Evolutionary conservation across 164 flowering plant species (phyloP).

Genomic region (Sedum album): DNA sequence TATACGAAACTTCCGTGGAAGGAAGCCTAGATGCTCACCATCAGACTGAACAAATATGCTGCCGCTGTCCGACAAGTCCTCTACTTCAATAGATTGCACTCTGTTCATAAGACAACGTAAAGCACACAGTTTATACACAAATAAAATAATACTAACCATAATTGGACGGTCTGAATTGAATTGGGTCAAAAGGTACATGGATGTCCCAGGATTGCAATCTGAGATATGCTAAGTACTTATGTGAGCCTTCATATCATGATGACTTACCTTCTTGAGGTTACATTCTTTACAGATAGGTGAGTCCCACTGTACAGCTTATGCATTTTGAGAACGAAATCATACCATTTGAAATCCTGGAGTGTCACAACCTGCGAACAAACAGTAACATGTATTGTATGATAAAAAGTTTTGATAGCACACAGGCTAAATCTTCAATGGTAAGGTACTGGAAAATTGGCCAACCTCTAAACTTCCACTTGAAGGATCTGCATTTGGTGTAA

Average conservation of each 20-base stretch:
- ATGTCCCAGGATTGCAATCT: not conserved
- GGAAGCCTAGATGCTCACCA: constrained; percentile 84
- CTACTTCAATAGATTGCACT: constrained; percentile 59
- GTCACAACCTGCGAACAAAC: constrained; percentile 55
- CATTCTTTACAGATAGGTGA: constrained; percentile 67
- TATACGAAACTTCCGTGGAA: constrained; percentile 64
- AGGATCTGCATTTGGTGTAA: constrained; percentile 82
- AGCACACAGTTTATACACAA: not conserved
- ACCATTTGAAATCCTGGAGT: constrained; percentile 94
- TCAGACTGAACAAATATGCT: constrained; percentile 72
- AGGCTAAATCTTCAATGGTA: not conserved
- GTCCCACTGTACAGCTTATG: constrained; percentile 83
- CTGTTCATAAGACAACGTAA: constrained; percentile 20
- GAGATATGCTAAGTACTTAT: not conserved
- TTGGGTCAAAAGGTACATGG: not conserved
- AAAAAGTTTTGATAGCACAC: not conserved
- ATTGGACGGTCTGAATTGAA: not conserved
- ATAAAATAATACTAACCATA: not conserved
- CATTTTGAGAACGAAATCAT: constrained; percentile 67
- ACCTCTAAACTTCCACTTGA: constrained; percentile 74
- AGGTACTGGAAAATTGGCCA: constrained; percentile 1
- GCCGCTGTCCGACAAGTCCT: constrained; percentile 37
- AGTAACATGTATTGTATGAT: too few species aligned
- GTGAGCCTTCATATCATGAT: not conserved
- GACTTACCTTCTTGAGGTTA: constrained; percentile 60